Percentiles rank a stretch among this genome's conserved stretches.
Evolutionary conservation across 495 filamentous ascomycete species (phyloP).

Genomic region (Hypoxylon rickii): DNA sequence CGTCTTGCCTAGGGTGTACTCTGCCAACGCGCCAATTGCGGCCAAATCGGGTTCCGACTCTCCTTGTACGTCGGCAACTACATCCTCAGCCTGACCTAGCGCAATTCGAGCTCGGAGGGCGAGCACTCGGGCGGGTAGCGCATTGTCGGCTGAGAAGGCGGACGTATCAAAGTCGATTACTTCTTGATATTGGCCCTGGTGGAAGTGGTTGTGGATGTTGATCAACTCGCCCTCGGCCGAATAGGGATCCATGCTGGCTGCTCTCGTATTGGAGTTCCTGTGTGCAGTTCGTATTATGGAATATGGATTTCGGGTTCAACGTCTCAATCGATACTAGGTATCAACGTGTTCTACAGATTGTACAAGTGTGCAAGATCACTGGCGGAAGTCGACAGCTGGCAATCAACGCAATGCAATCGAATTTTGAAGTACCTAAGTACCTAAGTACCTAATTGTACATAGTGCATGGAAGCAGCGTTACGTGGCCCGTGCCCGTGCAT

Average conservation of each 20-base stretch:
- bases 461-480: too few relatives aligned
- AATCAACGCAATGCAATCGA: background rate
- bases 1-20: conserved; percentile 61
- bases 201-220: conserved; percentile 94
- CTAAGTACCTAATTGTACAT: background rate
- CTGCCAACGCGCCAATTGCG: conserved; percentile 78
- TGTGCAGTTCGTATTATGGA: background rate
- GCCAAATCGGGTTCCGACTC: conserved; percentile 75
- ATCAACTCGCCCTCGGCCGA: conserved; percentile 94
- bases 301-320: too few relatives aligned
- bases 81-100: conserved; percentile 73
- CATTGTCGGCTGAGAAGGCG: conserved; percentile 75
- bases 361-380: too few relatives aligned
- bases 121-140: conserved; percentile 76
- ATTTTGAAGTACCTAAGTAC: background rate
- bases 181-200: conserved; percentile 84
- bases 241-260: conserved; percentile 84
- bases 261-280: background rate
- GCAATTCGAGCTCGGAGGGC: conserved; percentile 81
- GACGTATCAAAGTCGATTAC: conserved; percentile 82
- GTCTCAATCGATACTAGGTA: too few relatives aligned
- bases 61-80: conserved; percentile 66
- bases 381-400: conserved; percentile 22
- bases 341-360: too few relatives aligned
- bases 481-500: too few relatives aligned